phyloP scores from a whole-genome alignment of 140 eudicot genomes.

The Stevia rebaudiana region DNA sequence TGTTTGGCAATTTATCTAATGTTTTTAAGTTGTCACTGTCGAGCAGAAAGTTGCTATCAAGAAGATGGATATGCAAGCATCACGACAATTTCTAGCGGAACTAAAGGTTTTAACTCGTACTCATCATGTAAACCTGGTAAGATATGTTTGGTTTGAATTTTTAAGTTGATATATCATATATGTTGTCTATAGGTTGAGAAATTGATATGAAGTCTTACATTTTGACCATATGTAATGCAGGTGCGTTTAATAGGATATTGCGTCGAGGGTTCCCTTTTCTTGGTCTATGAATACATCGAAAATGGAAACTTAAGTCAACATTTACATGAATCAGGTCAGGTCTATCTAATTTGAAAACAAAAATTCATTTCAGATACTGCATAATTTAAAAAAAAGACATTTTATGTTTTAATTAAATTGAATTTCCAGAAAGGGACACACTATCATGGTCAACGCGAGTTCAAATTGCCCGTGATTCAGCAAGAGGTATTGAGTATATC shows the following conservation, averaged over 20 bases:
- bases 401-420: not conserved
- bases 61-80: constrained; percentile 90
- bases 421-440: not conserved
- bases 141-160: constrained; percentile 9
- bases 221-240: not conserved
- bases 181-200: not conserved
- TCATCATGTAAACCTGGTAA: constrained; percentile 91
- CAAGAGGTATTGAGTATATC: constrained; percentile 92
- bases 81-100: constrained; percentile 77
- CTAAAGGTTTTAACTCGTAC: constrained; percentile 69
- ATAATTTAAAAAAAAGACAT: not conserved
- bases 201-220: not conserved
- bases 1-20: not conserved
- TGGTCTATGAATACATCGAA: constrained; percentile 8
- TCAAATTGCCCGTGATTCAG: constrained; percentile 90
- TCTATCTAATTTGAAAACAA: not conserved
- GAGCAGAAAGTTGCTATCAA: constrained; percentile 77
- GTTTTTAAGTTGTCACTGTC: not conserved
- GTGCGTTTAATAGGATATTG: constrained; percentile 7
- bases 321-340: not conserved
- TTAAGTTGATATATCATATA: not conserved
- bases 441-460: constrained; percentile 31
- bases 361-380: not conserved
- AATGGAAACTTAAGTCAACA: constrained; percentile 8
- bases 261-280: not conserved